These are phyloP conservation scores for Leishmania turanica DNA, from an alignment of 208 protist species.

Conservation along the genomic window DNA sequence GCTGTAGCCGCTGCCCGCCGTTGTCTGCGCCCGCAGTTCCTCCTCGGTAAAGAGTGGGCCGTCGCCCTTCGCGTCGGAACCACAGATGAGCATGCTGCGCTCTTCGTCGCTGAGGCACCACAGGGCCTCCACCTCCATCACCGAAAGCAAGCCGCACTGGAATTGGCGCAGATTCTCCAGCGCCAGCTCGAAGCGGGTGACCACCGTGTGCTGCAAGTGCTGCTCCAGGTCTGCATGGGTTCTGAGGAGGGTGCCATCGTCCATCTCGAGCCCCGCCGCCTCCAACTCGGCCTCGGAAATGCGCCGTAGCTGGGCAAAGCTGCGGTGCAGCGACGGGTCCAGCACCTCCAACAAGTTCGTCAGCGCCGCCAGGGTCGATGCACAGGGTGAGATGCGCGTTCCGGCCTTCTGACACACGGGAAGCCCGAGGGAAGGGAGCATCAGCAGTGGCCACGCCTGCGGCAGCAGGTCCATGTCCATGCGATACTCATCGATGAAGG, in stretches of 20 bases:
- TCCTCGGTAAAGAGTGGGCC: constrained; percentile 66
- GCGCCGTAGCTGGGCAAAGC: constrained; percentile 44
- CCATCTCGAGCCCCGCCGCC: constrained; percentile 58
- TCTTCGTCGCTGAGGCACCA: constrained; percentile 59
- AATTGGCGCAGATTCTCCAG: constrained; percentile 69
- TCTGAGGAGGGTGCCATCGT: constrained; percentile 39
- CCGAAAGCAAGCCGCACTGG: constrained; percentile 54
- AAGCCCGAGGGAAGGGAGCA: constrained; percentile 20
- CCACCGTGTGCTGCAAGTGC: constrained; percentile 31
- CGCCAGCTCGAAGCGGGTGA: constrained; percentile 39
- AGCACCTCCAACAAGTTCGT: constrained; percentile 42
- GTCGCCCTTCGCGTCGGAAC: constrained; percentile 22
- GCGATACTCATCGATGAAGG: constrained; percentile 79
- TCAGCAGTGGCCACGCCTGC: constrained; percentile 56
- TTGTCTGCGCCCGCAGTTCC: constrained; percentile 53
- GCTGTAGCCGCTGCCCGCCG: constrained; percentile 85
- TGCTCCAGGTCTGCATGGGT: constrained; percentile 13
- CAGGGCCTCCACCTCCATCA: constrained; percentile 66
- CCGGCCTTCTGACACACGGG: neutral
- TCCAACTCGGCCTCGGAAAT: constrained; percentile 47
- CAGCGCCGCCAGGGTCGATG: neutral
- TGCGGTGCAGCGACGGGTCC: constrained; percentile 54
- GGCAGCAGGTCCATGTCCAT: constrained; percentile 69
- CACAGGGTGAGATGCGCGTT: neutral
- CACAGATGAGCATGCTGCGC: constrained; percentile 59